Evolutionary conservation across 1,139 yeast genomes (phyloP).

Genomic region (Tardiomyces digboiensis): DNA sequence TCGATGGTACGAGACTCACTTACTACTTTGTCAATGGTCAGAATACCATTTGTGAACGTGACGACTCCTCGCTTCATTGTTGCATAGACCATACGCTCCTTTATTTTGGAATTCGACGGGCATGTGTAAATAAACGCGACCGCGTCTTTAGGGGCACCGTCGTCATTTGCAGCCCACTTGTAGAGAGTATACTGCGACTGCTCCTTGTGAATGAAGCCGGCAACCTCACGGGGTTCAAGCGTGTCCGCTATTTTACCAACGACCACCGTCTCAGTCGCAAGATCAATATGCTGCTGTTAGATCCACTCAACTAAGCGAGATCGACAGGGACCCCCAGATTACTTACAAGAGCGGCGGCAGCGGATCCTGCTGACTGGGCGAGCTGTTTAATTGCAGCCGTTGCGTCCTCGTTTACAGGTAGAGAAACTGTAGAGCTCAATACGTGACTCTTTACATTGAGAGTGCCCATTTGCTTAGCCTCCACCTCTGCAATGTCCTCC

Average conservation of each 20-base stretch:
- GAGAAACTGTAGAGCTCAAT: conserved; percentile 7
- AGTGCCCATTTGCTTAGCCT: conserved; percentile 25
- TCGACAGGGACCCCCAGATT: neutral
- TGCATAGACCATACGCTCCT: conserved; percentile 90
- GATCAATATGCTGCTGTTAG: conserved; percentile 22
- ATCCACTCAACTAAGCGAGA: neutral
- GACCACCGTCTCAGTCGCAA: conserved; percentile 27
- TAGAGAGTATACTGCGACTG: conserved; percentile 56
- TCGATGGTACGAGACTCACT: conserved; percentile 2
- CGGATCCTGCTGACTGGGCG: conserved; percentile 6
- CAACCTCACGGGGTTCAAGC: conserved; percentile 15
- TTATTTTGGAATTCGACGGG: conserved; percentile 84
- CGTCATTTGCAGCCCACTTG: conserved; percentile 22
- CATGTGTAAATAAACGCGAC: conserved; percentile 70
- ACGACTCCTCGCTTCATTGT: conserved; percentile 66
- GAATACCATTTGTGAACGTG: conserved; percentile 33
- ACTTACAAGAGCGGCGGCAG: conserved; percentile 7
- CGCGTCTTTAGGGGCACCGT: conserved; percentile 7
- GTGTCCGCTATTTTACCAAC: conserved; percentile 14
- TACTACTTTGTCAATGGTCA: conserved; percentile 16
- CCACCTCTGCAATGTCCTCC: conserved; percentile 24
- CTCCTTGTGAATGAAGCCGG: conserved; percentile 28
- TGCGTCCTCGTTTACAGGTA: conserved; percentile 9
- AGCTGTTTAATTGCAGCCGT: conserved; percentile 5
- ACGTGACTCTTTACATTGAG: conserved; percentile 20